Percentiles rank a stretch among this genome's conserved stretches.
These are phyloP conservation scores for Colletotrichum chlorophyti DNA, from an alignment of 2,329 filamentous ascomycete species.

Conservation along the genomic window DNA sequence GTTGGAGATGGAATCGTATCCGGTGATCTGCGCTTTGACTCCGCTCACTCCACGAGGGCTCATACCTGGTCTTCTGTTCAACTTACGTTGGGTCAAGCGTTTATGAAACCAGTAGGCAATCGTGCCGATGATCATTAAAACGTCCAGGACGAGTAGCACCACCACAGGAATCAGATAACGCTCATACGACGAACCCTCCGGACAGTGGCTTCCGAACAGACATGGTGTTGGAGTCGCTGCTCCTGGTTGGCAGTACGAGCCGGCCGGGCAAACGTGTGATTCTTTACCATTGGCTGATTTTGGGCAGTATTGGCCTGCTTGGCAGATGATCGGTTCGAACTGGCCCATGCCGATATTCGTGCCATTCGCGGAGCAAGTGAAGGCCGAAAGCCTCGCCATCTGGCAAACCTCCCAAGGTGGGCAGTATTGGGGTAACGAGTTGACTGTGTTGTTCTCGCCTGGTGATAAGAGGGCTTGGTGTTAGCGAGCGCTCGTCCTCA, in stretches of 20 bases:
- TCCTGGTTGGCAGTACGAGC: conserved; percentile 59
- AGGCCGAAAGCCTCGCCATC: conserved; percentile 40
- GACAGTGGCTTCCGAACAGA: conserved; percentile 51
- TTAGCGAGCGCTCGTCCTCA: conserved; percentile 15
- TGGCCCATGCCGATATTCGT: conserved; percentile 50
- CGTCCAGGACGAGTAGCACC: conserved; percentile 50
- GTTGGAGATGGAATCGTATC: conserved; percentile 43
- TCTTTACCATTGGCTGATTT: conserved; percentile 40
- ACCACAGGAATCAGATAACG: conserved; percentile 50
- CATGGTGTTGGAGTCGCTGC: conserved; percentile 55
- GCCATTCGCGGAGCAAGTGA: conserved; percentile 40
- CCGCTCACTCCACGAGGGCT: conserved; percentile 32
- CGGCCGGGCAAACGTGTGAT: conserved; percentile 50
- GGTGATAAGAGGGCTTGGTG: too few species aligned
- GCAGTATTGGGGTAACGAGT: conserved; percentile 53
- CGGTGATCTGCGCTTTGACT: conserved; percentile 38
- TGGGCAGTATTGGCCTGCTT: conserved; percentile 57
- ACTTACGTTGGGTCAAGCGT: conserved; percentile 33
- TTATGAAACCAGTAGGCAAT: conserved; percentile 42
- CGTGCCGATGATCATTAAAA: conserved; percentile 45
- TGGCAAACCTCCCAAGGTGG: conserved; percentile 47
- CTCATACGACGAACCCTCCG: conserved; percentile 48
- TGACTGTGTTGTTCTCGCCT: conserved; percentile 53
- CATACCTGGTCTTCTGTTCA: background rate
- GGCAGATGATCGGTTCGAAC: conserved; percentile 59